Evolutionary conservation across 1,284 basidiomycete species (phyloP).

Genomic region (Irpex sp.): DNA sequence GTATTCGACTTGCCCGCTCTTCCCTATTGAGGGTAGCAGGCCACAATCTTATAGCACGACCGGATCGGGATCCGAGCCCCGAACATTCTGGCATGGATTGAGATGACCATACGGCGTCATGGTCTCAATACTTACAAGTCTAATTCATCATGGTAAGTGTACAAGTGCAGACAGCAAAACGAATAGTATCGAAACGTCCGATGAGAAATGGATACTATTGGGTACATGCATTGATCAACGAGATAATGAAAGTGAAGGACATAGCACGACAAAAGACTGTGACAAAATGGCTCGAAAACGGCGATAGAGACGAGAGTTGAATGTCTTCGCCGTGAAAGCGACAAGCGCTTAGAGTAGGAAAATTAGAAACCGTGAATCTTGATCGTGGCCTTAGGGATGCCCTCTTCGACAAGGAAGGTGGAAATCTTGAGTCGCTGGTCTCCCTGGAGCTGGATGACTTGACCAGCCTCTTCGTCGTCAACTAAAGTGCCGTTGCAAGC

Average conservation of each 20-base stretch:
- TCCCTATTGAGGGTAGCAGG: not conserved
- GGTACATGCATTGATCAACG: slow-evolving; percentile 25
- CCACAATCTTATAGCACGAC: not conserved
- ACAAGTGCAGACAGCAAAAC: not conserved
- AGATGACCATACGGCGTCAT: no score
- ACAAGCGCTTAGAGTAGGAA: not conserved
- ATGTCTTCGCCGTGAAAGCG: not conserved
- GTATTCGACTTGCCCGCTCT: not conserved
- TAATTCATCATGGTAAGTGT: not conserved
- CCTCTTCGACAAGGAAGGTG: slow-evolving; percentile 80
- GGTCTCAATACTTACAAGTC: not conserved
- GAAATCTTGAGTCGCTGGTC: slow-evolving; percentile 95
- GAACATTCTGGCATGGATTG: not conserved
- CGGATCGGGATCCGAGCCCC: not conserved
- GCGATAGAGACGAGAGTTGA: not conserved
- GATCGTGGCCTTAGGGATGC: slow-evolving; percentile 69
- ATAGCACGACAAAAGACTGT: slow-evolving; percentile 3
- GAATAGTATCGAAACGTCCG: slow-evolving; percentile 20
- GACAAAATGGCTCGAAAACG: not conserved
- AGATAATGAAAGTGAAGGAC: slow-evolving; percentile 12
- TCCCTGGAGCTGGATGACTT: slow-evolving; percentile 98
- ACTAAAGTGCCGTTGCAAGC: slow-evolving; percentile 99
- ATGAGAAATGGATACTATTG: slow-evolving; percentile 24
- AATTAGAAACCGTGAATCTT: slow-evolving; percentile 85
- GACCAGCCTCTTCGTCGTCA: slow-evolving; percentile 94